phyloP scores from a whole-genome alignment of 176 grass and related monocot species.

The Lolium rigidum region DNA sequence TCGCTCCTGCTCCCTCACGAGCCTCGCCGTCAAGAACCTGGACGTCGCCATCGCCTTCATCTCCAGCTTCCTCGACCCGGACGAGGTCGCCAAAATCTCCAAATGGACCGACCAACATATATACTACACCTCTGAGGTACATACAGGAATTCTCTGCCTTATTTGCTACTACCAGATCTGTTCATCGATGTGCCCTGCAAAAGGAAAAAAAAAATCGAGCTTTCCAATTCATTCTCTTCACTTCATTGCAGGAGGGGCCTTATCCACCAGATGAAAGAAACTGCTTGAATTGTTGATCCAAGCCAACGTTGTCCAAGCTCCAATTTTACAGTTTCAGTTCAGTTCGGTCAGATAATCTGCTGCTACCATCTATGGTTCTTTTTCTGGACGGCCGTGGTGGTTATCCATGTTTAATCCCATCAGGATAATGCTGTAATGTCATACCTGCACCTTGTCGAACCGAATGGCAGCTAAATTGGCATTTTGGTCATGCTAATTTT shows the following conservation, averaged over 20 bases:
- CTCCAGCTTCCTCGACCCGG: neutral
- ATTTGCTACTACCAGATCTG: neutral
- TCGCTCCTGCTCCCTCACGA: neutral
- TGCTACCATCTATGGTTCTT: no score
- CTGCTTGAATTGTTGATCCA: neutral
- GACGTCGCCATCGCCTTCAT: neutral
- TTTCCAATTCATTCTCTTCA: neutral
- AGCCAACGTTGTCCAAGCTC: neutral
- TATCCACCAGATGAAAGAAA: neutral
- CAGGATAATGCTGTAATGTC: no score
- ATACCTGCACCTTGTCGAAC: no score
- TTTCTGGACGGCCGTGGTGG: no score
- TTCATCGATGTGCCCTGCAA: neutral
- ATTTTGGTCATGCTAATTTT: no score
- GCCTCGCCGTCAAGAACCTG: neutral
- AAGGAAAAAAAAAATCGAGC: no score
- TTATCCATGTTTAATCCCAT: no score
- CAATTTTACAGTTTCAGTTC: no score
- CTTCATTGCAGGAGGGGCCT: neutral
- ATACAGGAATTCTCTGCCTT: neutral
- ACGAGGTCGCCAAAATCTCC: neutral
- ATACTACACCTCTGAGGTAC: neutral
- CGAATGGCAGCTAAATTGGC: no score
- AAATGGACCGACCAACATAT: no score
- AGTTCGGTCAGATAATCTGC: no score